Percentiles rank a stretch among this genome's conserved stretches.
Evolutionary conservation across 108 stramenopile genomes (phyloP).

Genomic region (Skeletonema potamos): DNA sequence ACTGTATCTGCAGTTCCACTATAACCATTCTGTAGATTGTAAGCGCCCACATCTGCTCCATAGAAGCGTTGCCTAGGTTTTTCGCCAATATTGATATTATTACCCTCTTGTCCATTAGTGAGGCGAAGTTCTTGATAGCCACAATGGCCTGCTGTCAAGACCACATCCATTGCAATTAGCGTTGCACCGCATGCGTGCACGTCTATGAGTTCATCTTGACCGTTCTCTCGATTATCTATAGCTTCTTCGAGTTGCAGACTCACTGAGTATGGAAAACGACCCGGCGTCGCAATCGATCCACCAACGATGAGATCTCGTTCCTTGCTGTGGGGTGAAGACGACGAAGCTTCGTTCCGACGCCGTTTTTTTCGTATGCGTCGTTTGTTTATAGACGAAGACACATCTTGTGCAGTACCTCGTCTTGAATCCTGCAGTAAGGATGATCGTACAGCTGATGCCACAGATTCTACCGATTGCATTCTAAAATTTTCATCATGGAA

Average conservation of each 20-base stretch:
- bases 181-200: conserved; percentile 35
- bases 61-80: conserved; percentile 20
- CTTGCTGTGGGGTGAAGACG: not conserved
- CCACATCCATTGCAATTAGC: conserved; percentile 34
- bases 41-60: conserved; percentile 43
- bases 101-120: not conserved
- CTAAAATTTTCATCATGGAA: not conserved
- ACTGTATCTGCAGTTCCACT: conserved; percentile 3
- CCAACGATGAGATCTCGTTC: conserved; percentile 50
- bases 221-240: not conserved
- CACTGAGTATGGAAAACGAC: conserved; percentile 64
- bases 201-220: conserved; percentile 11
- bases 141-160: conserved; percentile 44
- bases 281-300: conserved; percentile 39
- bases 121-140: conserved; percentile 21
- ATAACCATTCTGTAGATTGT: conserved; percentile 15
- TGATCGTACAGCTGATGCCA: not conserved
- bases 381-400: not conserved
- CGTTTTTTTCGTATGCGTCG: not conserved
- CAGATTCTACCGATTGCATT: not conserved
- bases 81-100: conserved; percentile 6
- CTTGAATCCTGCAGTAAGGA: not conserved
- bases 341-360: not conserved
- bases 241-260: conserved; percentile 33
- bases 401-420: not conserved